These are phyloP conservation scores for Ceratopteris richardii DNA, from an alignment of 75 land plant genomes.

Conservation along the genomic window DNA sequence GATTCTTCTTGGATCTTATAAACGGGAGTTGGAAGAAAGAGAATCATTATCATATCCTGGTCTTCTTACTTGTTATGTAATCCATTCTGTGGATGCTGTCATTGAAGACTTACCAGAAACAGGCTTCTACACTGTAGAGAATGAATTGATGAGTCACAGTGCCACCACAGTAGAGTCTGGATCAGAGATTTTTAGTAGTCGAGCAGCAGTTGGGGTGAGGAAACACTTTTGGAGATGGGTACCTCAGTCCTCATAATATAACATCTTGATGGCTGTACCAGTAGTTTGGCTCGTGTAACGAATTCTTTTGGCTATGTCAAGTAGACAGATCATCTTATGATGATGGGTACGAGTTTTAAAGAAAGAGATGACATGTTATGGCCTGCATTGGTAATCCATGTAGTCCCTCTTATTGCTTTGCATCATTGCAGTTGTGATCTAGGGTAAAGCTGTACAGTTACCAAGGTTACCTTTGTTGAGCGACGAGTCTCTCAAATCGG, in stretches of 20 bases:
- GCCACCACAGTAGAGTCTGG: background rate
- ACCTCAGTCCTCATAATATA: background rate
- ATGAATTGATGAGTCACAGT: conserved; percentile 18
- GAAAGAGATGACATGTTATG: no score
- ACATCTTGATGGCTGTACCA: no score
- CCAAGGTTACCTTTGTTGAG: no score
- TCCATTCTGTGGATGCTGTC: conserved; percentile 67
- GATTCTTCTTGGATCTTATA: conserved; percentile 48
- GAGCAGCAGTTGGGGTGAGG: conserved; percentile 54
- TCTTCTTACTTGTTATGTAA: conserved; percentile 61
- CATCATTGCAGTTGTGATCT: no score
- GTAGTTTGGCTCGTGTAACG: no score
- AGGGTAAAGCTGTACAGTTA: no score
- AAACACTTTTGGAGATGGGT: conserved; percentile 97
- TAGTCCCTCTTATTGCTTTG: no score
- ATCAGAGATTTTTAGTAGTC: background rate
- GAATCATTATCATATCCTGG: conserved; percentile 84
- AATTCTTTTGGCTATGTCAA: no score
- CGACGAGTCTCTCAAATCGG: no score
- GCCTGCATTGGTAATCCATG: no score
- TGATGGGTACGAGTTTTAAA: no score
- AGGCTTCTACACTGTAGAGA: conserved; percentile 61
- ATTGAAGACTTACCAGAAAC: conserved; percentile 62
- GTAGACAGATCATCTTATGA: no score
- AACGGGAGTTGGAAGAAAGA: conserved; percentile 60